Base-by-base conservation (phyloP, 495 filamentous ascomycete genomes). In the Aspergillus hancockii region DNA sequence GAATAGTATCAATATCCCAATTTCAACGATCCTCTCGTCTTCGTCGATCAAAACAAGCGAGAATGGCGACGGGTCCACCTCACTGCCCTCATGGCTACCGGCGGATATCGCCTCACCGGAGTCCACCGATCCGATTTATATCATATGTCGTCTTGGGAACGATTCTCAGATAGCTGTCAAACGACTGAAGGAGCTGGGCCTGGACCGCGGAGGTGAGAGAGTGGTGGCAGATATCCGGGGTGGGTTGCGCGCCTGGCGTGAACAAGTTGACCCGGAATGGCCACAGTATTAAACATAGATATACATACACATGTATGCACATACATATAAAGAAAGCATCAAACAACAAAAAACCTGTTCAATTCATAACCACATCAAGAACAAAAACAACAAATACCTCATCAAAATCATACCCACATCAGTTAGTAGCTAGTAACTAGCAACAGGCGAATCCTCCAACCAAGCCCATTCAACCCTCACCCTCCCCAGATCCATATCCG, bases 81-180 rank as follows among this genome's bases (percentile, higher is more conserved):
- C 43, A 32, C 51, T 72, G 1, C 75, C 75, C 4, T 59, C 72
- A n/a, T 84, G 80, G 79, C 53, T 85, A 8, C 79, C 81, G 0
- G 54, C 65, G 16, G 64, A 70, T 28, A 32, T 75, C 21, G 57
- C 56, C 18, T 54, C 61, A 0, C 25, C 60, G 0, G 63, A 73
- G 3, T 66, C 67, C 8, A 66, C 50, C 6, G 63, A 72, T 49
- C 79, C 80, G 0, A 76, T 97, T 10, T 90, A 90, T 66, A 85
- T 96, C 2, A 80, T 98, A 0, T 98, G 94, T 66, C 83, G 91
- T 18, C 81, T 88, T 2, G 94, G 94, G 3, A 91, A 97, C 63
- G 94, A 98, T 68, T 96, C 91, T 0, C 94, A 97, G 68, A 70
- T 92, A 52, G 88, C 86, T 0, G 85, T 91, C 0, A 81, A 80